phyloP scores from a whole-genome alignment of 2,329 filamentous ascomycete genomes.

The Alternaria sp. region DNA sequence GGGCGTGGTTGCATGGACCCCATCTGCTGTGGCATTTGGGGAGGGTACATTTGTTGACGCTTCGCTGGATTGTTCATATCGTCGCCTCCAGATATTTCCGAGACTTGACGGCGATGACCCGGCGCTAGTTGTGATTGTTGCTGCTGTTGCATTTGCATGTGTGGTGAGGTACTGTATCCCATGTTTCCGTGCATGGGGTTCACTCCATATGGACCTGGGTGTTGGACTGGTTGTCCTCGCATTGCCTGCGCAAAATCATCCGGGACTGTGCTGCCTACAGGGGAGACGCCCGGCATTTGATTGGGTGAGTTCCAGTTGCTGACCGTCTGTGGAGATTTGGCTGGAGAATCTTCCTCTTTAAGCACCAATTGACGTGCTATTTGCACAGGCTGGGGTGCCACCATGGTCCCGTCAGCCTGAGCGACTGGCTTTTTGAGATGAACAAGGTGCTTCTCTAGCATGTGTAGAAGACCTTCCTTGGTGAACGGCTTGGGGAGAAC shows the following conservation, averaged over 20 bases:
- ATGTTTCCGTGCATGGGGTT: constrained; percentile 44
- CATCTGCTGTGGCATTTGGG: constrained; percentile 53
- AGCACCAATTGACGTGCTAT: constrained; percentile 61
- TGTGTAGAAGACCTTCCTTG: constrained; percentile 75
- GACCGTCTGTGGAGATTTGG: constrained; percentile 65
- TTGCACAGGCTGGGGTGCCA: constrained; percentile 58
- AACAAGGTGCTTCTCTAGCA: constrained; percentile 88
- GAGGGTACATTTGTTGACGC: constrained; percentile 63
- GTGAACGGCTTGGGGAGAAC: constrained; percentile 98
- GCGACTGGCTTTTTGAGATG: constrained; percentile 73
- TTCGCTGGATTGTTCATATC: constrained; percentile 61
- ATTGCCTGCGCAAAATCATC: constrained; percentile 57
- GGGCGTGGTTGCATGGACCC: constrained; percentile 60
- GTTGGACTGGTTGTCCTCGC: constrained; percentile 45
- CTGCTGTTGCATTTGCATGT: constrained; percentile 47
- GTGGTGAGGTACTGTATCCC: constrained; percentile 49
- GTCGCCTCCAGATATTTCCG: constrained; percentile 63
- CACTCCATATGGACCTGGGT: constrained; percentile 48
- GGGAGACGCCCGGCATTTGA: constrained; percentile 64
- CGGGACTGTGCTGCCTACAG: constrained; percentile 57
- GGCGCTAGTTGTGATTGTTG: constrained; percentile 28
- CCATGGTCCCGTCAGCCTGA: constrained; percentile 53
- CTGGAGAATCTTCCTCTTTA: constrained; percentile 69
- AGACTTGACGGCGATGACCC: constrained; percentile 64
- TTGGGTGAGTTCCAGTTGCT: constrained; percentile 70